Conservation (phyloP, 305 asterid species). For the Fraxinus dipetala region DNA sequence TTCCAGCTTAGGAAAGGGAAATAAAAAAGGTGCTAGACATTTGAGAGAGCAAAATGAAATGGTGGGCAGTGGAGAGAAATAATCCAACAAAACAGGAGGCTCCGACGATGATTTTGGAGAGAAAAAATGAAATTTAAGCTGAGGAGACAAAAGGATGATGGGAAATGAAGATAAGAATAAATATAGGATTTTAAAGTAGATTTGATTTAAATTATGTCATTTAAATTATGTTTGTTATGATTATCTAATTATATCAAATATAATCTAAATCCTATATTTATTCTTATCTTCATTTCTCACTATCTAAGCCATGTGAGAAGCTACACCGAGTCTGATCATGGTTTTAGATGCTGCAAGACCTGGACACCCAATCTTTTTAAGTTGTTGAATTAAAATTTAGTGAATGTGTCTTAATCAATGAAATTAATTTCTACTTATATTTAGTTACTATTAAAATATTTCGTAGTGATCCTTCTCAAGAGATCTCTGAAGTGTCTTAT, state of each 20-base stretch:
- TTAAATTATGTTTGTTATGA: background rate
- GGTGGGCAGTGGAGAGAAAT: constrained; percentile 32
- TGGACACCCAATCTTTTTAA: background rate
- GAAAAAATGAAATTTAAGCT: background rate
- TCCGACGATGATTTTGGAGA: constrained; percentile 13
- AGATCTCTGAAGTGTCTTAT: background rate
- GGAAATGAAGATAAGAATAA: background rate
- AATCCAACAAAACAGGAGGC: constrained; percentile 36
- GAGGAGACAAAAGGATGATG: constrained; percentile 44
- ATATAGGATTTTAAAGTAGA: background rate
- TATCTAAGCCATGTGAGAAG: background rate
- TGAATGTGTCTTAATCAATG: background rate
- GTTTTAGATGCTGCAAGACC: background rate
- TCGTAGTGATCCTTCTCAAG: background rate
- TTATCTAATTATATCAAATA: background rate
- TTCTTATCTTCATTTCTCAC: background rate
- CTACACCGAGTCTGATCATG: background rate
- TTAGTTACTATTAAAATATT: background rate
- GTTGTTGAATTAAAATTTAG: background rate
- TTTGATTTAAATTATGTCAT: background rate
- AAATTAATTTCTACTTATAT: background rate
- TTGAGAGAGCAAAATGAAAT: background rate
- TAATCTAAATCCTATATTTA: background rate
- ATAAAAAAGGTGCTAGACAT: background rate
- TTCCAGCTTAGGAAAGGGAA: background rate